Percentiles rank a stretch among this genome's conserved stretches.
phyloP scores from a whole-genome alignment of 768 basidiomycete species.

The Paxillus ammoniavirescens region DNA sequence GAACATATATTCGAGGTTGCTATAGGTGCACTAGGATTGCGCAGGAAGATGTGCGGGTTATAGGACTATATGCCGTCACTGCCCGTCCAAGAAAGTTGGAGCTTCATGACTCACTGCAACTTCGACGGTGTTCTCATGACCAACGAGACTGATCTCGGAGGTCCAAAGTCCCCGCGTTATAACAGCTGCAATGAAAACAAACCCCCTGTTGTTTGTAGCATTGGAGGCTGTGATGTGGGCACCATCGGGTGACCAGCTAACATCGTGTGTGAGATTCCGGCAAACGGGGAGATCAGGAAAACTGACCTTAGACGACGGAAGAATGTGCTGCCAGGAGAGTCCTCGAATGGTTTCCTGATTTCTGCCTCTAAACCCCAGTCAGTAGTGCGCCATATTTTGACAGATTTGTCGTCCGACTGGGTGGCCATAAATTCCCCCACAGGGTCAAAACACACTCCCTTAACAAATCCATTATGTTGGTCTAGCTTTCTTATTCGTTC shows the following conservation, averaged over 20 bases:
- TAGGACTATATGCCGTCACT: conserved; percentile 42
- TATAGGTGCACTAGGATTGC: conserved; percentile 64
- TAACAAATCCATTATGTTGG: conserved; percentile 93
- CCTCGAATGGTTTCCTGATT: conserved; percentile 87
- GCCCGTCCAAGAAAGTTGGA: background rate
- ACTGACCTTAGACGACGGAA: conserved; percentile 82
- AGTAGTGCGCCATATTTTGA: conserved; percentile 94
- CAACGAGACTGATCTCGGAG: conserved; percentile 90
- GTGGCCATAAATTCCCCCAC: conserved; percentile 98
- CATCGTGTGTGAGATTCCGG: background rate
- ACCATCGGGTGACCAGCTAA: conserved; percentile 98
- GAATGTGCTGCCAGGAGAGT: conserved; percentile 93
- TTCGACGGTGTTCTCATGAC: conserved; percentile 96
- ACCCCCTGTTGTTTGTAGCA: conserved; percentile 93
- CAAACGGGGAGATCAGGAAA: background rate
- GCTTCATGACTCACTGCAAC: conserved; percentile 65
- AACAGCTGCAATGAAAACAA: conserved; percentile 96
- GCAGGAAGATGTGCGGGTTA: conserved; percentile 92
- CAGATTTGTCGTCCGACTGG: conserved; percentile 92
- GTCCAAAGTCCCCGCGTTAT: conserved; percentile 89
- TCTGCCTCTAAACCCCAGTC: conserved; percentile 88
- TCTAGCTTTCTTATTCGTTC: conserved; percentile 84
- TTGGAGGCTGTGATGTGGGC: conserved; percentile 97
- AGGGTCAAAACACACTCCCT: conserved; percentile 98
- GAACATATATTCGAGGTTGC: conserved; percentile 85